Conservation (phyloP, 2,329 filamentous ascomycete species). For the Apiospora rasikravindrae region DNA sequence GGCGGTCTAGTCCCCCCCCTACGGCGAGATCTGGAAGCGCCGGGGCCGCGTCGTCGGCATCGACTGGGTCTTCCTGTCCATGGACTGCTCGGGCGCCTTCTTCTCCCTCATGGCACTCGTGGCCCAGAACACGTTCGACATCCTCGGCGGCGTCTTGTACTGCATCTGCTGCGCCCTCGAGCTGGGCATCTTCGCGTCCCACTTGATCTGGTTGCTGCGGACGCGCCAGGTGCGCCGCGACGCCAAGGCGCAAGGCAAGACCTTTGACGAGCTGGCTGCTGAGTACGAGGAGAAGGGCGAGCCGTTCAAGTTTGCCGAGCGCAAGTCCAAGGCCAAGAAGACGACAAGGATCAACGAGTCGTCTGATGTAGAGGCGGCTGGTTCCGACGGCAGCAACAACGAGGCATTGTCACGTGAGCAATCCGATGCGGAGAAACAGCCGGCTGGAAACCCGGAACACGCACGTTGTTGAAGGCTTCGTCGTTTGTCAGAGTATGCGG, state of each 20-base stretch:
- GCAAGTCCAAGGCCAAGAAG: slow-evolving; percentile 23
- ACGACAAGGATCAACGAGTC: too few species aligned
- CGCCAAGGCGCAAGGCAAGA: slow-evolving; percentile 56
- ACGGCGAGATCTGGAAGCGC: slow-evolving; percentile 66
- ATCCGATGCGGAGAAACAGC: not conserved
- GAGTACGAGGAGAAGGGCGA: slow-evolving; percentile 40
- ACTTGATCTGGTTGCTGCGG: slow-evolving; percentile 63
- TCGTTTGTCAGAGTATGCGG: not conserved
- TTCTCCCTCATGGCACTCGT: slow-evolving; percentile 68
- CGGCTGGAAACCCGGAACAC: not conserved
- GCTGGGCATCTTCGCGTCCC: slow-evolving; percentile 63
- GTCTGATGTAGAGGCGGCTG: not conserved
- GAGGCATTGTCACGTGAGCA: not conserved
- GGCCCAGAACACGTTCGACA: slow-evolving; percentile 65
- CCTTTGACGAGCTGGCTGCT: slow-evolving; percentile 57
- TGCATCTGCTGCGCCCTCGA: slow-evolving; percentile 66
- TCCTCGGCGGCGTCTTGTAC: slow-evolving; percentile 65
- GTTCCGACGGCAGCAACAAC: not conserved
- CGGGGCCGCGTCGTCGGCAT: slow-evolving; percentile 66
- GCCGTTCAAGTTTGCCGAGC: slow-evolving; percentile 45
- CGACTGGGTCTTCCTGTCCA: slow-evolving; percentile 62
- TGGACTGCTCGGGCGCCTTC: slow-evolving; percentile 66
- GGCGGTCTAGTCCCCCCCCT: slow-evolving; percentile 63
- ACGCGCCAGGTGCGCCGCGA: slow-evolving; percentile 56
- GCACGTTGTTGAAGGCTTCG: not conserved